A percentile compares a stretch with the other conserved stretches of the same genome.
phyloP scores from a whole-genome alignment of 1,284 basidiomycete species.

The Heliocybe sulcata region DNA sequence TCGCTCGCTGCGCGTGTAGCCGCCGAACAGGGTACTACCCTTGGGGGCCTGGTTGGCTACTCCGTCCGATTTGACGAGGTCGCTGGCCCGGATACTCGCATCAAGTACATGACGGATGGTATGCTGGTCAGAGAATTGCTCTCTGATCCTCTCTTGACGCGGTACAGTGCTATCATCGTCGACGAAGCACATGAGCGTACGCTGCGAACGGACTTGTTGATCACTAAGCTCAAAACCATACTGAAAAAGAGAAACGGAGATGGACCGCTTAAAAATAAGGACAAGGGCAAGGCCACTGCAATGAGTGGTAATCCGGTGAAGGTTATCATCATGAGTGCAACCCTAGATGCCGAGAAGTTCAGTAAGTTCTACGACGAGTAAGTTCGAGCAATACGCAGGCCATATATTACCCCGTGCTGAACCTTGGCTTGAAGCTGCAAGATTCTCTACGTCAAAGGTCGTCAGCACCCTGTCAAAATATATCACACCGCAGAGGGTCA shows the following conservation, averaged over 20 bases:
- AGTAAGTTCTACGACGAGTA: slow-evolving; percentile 82
- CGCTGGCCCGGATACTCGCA: slow-evolving; percentile 60
- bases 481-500: slow-evolving; percentile 70
- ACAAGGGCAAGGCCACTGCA: slow-evolving; percentile 28
- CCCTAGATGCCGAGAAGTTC: slow-evolving; percentile 92
- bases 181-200: slow-evolving; percentile 98
- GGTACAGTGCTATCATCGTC: slow-evolving; percentile 87
- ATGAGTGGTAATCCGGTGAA: slow-evolving; percentile 59
- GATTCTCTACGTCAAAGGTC: slow-evolving; percentile 86
- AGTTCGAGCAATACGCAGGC: slow-evolving; percentile 24
- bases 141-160: slow-evolving; percentile 67
- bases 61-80: slow-evolving; percentile 94
- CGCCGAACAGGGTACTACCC: slow-evolving; percentile 64
- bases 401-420: not conserved
- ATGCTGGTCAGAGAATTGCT: slow-evolving; percentile 92
- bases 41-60: slow-evolving; percentile 85
- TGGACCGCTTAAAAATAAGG: slow-evolving; percentile 17
- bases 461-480: slow-evolving; percentile 87
- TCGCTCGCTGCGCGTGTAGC: slow-evolving; percentile 89
- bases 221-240: slow-evolving; percentile 88
- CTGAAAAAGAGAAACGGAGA: slow-evolving; percentile 56
- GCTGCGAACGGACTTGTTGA: slow-evolving; percentile 89
- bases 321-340: slow-evolving; percentile 96
- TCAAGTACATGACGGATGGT: slow-evolving; percentile 96
- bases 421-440: slow-evolving; percentile 52